Evolutionary conservation across 2,329 filamentous ascomycete genomes (phyloP).

Genomic region (Fusarium zealandicum): DNA sequence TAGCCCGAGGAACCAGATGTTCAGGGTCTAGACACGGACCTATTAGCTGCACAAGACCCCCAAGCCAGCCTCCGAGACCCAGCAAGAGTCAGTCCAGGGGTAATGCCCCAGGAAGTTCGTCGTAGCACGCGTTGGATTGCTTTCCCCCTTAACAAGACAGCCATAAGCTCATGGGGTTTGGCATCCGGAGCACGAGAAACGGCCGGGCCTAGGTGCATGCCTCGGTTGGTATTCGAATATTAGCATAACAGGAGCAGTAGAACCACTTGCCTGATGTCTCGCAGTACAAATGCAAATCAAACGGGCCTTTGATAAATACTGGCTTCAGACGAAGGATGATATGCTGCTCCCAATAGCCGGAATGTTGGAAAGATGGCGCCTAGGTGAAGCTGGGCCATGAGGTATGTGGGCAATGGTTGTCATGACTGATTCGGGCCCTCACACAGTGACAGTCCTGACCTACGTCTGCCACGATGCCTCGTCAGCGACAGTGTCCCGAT

Average conservation of each 20-base stretch:
- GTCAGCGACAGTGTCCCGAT: neutral
- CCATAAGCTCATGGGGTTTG: neutral
- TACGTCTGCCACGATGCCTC: neutral
- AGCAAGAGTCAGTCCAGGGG: neutral
- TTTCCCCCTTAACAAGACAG: slow-evolving; percentile 2
- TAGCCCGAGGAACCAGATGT: neutral
- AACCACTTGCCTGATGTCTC: too few relatives aligned
- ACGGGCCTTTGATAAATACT: neutral
- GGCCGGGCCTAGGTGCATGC: neutral
- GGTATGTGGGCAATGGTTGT: slow-evolving; percentile 3
- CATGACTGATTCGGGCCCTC: neutral
- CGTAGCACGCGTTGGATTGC: slow-evolving; percentile 2
- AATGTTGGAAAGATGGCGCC: slow-evolving; percentile 25
- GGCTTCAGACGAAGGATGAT: neutral
- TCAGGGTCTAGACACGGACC: neutral
- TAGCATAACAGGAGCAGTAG: neutral
- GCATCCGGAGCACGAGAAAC: neutral
- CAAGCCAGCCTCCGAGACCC: neutral
- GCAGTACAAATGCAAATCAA: neutral
- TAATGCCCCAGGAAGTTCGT: neutral
- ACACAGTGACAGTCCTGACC: neutral
- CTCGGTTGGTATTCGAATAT: neutral
- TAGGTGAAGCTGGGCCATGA: neutral
- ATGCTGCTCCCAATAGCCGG: slow-evolving; percentile 6
- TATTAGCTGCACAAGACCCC: neutral